Evolutionary conservation across 257 asterid species (phyloP), one percentile per base, ranked within the genome.

Genomic region (Rauvolfia tetraphylla): DNA sequence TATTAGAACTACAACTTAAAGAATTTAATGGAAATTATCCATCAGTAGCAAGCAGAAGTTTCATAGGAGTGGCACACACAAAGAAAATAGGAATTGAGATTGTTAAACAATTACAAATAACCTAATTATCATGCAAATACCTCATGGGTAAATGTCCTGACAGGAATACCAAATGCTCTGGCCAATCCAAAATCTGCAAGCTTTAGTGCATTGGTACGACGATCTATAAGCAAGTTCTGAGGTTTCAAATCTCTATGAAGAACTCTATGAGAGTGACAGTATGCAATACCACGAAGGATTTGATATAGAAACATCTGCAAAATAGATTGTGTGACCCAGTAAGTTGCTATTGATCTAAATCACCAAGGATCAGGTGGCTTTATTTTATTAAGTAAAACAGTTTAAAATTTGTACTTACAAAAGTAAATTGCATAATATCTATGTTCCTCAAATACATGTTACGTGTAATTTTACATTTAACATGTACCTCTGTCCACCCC

Each of bases 121-220:
- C 23, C 57, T 2, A 51, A 18, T 23, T 2, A 51, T 51, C 57
- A 78, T 66, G 25, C 72, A 48, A 33, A 23, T 79, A 93, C 98
- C 96, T 93, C 97, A 77, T 92, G 98, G 12, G 97, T 93, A 79
- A 89, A 93, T 74, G 97, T 88, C 90, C 97, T 90, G 84, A 93
- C 97, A 66, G 98, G 98, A 77, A 93, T 93, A 72, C 98, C 97
- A 77, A 90, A 93, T 74, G 98, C 98, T 84, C 98, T 86, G 71
- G 97, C 98, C 90, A 93, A 86, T 69, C 97, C 98, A 83, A 93
- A 93, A 88, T 93, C 98, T 68, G 98, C 98, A 79, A 93, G 97
- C 88, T 93, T 93, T 76, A 93, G 76, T 44, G 92, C 87, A 81
- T 92, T 93, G 72, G 96, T 92, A 74, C 96, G 90, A n/a, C 90